Evolutionary conservation across 2,329 filamentous ascomycete species (phyloP).

Genomic region (Pseudocercospora eumusae): DNA sequence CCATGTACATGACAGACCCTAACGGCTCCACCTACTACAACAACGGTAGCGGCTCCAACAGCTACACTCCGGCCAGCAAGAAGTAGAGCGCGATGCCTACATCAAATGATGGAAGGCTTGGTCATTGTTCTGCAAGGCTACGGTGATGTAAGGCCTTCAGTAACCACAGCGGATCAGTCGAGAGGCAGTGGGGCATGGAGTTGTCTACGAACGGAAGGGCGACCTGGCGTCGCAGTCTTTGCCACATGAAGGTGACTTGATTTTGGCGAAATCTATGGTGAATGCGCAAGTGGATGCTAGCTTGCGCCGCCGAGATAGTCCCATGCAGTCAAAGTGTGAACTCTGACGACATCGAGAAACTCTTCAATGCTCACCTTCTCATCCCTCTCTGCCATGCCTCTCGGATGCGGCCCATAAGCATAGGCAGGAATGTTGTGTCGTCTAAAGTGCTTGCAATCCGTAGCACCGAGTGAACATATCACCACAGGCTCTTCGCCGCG

Average conservation of each 20-base stretch:
- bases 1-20: slow-evolving; percentile 10
- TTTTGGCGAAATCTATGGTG: neutral
- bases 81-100: slow-evolving; percentile 5
- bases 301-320: slow-evolving; percentile 32
- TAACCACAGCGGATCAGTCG: neutral
- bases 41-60: slow-evolving; percentile 58
- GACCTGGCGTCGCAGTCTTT: neutral
- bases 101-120: too few relatives aligned
- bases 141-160: neutral
- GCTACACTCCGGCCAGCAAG: slow-evolving; percentile 57
- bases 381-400: slow-evolving; percentile 35
- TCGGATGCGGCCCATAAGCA: slow-evolving; percentile 41
- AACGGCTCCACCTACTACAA: slow-evolving; percentile 71
- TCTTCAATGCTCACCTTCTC: slow-evolving; percentile 38
- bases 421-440: slow-evolving; percentile 44
- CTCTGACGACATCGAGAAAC: slow-evolving; percentile 38
- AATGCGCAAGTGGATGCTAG: neutral
- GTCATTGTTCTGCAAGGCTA: too few relatives aligned
- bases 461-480: slow-evolving; percentile 45
- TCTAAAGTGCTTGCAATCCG: slow-evolving; percentile 47
- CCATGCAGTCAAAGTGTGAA: slow-evolving; percentile 38
- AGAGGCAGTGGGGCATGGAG: neutral
- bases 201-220: neutral
- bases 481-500: slow-evolving; percentile 36
- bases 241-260: neutral